A percentile compares a stretch with the other conserved stretches of the same genome.
Conservation (phyloP, 2,329 filamentous ascomycete genomes). For the Aspergillus cejpii region DNA sequence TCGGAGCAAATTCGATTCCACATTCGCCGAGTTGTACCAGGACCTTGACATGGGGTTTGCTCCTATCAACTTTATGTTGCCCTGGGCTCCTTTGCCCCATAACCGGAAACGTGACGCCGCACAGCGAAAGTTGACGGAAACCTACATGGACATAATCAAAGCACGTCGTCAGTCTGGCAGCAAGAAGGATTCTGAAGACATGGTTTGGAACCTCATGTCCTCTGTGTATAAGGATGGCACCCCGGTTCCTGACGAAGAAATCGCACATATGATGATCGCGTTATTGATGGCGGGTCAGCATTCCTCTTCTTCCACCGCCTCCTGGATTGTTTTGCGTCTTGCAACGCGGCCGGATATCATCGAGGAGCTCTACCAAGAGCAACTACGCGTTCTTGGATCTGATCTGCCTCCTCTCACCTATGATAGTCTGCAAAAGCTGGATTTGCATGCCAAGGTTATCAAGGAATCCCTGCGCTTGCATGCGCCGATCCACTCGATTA, state of each 20-base stretch:
- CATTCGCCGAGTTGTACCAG: conserved; percentile 76
- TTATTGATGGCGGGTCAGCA: conserved; percentile 89
- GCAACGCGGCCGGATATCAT: conserved; percentile 71
- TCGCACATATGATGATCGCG: conserved; percentile 91
- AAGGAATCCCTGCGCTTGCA: conserved; percentile 89
- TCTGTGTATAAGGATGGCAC: conserved; percentile 77
- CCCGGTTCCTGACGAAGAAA: conserved; percentile 71
- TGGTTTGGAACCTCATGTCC: conserved; percentile 86
- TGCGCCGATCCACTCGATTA: conserved; percentile 88
- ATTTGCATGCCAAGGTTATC: conserved; percentile 75
- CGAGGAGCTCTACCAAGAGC: conserved; percentile 78
- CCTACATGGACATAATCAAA: conserved; percentile 76
- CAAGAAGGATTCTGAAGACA: conserved; percentile 58
- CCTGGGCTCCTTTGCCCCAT: conserved; percentile 83
- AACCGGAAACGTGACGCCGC: conserved; percentile 75
- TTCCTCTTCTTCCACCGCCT: conserved; percentile 73
- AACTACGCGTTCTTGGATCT: conserved; percentile 63
- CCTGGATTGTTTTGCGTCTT: conserved; percentile 78
- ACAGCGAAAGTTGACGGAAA: conserved; percentile 70
- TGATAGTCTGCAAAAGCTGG: conserved; percentile 69
- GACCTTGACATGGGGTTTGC: conserved; percentile 86
- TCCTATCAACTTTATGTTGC: conserved; percentile 82
- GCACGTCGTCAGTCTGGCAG: conserved; percentile 55
- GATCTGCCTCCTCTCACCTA: conserved; percentile 69
- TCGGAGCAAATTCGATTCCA: conserved; percentile 70